phyloP scores from a whole-genome alignment of 345 rosid species.

The Erucastrum elatum region DNA sequence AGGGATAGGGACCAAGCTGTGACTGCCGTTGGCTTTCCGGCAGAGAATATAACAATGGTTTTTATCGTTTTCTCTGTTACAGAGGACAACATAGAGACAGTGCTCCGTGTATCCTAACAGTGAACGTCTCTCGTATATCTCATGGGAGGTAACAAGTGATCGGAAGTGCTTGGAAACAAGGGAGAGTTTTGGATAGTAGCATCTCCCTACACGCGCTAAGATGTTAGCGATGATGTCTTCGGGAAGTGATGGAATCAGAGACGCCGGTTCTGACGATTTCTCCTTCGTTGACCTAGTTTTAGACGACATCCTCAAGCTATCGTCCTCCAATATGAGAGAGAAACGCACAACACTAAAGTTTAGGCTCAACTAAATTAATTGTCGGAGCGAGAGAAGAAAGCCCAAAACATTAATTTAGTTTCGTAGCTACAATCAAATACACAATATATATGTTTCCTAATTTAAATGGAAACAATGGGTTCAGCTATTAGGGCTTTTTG shows the following conservation, averaged over 20 bases:
- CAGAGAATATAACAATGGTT: not conserved
- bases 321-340: not conserved
- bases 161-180: constrained; percentile 2
- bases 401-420: too few relatives aligned
- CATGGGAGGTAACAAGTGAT: not conserved
- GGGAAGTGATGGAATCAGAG: not conserved
- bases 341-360: not conserved
- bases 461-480: not conserved
- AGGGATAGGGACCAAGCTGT: not conserved
- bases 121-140: not conserved
- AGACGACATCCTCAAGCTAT: not conserved
- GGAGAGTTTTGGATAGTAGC: not conserved
- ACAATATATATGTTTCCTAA: not conserved
- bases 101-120: not conserved
- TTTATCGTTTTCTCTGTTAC: not conserved
- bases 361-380: not conserved
- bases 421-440: not conserved
- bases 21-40: not conserved
- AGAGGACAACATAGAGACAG: not conserved
- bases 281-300: not conserved
- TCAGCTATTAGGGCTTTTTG: too few relatives aligned
- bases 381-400: too few relatives aligned
- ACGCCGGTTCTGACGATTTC: not conserved
- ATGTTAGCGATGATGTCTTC: not conserved
- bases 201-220: not conserved